Conservation (phyloP, 768 basidiomycete genomes). For the Cystofilobasidium macerans region DNA sequence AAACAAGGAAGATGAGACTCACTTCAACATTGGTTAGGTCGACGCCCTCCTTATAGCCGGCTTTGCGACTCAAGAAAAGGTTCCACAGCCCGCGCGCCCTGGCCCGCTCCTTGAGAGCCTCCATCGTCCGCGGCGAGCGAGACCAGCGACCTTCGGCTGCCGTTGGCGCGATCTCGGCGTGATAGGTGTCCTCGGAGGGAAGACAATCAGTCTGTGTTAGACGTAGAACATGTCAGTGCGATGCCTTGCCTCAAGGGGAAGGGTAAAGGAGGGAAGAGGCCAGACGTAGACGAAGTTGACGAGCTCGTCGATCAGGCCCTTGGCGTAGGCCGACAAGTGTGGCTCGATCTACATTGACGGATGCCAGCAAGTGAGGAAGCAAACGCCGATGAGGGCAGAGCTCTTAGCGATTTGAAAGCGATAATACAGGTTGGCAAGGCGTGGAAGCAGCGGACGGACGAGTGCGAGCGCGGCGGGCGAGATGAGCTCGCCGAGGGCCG, state of each 20-base stretch:
- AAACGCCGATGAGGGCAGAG: too few species aligned
- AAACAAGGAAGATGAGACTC: conserved; percentile 26
- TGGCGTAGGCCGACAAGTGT: conserved; percentile 83
- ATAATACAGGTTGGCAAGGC: too few species aligned
- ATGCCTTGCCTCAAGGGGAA: background rate
- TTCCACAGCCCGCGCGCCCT: conserved; percentile 90
- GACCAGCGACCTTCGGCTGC: conserved; percentile 67
- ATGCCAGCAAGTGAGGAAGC: too few species aligned
- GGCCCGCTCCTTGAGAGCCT: conserved; percentile 76
- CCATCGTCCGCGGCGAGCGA: conserved; percentile 66
- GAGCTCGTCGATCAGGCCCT: conserved; percentile 72
- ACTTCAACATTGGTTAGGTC: conserved; percentile 91
- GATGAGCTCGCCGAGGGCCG: too few species aligned
- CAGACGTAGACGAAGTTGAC: conserved; percentile 67
- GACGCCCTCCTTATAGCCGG: conserved; percentile 53
- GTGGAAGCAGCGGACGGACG: too few species aligned
- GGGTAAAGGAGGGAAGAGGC: background rate
- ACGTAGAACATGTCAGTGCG: background rate
- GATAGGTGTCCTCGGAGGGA: conserved; percentile 64
- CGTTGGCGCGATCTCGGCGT: conserved; percentile 63
- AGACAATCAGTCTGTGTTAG: conserved; percentile 67
- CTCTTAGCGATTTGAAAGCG: too few species aligned
- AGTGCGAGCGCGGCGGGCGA: background rate
- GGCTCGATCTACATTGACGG: conserved; percentile 47
- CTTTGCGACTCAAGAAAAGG: conserved; percentile 73